Evolutionary conservation across 345 rosid genomes (phyloP).

Genomic region (Eucalyptus coolabah): DNA sequence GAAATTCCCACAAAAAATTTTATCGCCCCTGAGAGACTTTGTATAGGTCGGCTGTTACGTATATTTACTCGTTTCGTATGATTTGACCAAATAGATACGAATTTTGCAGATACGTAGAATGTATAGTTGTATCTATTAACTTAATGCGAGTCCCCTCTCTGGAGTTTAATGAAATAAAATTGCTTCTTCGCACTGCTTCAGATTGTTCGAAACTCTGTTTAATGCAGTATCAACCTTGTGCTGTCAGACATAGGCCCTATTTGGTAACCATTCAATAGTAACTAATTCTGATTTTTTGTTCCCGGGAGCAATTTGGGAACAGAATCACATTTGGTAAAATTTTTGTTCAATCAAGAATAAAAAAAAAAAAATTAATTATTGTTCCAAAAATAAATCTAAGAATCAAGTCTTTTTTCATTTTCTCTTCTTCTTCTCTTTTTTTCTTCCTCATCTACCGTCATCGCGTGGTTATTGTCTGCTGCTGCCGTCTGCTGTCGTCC

Average conservation of each 20-base stretch:
- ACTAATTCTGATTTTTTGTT: no score
- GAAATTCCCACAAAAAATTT: not conserved
- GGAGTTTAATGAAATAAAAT: not conserved
- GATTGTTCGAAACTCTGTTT: not conserved
- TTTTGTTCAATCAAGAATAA: no score
- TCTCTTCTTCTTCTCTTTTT: no score
- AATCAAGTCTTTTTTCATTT: no score
- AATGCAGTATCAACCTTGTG: not conserved
- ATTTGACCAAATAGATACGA: not conserved
- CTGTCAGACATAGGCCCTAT: no score
- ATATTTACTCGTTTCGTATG: not conserved
- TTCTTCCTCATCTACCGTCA: fast-evolving
- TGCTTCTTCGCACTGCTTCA: not conserved
- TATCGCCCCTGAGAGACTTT: not conserved
- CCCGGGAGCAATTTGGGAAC: fast-evolving
- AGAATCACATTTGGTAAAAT: fast-evolving
- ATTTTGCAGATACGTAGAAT: not conserved
- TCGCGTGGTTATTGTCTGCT: fast-evolving
- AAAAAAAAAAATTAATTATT: no score
- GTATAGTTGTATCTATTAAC: not conserved
- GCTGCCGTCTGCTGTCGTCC: fast-evolving
- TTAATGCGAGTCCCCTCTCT: not conserved
- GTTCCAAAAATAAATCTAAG: fast-evolving
- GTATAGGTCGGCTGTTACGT: not conserved
- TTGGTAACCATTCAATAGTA: no score